Percentiles rank a stretch among this genome's conserved stretches.
Conservation (phyloP, 495 filamentous ascomycete species). For the Neurospora sp. region DNA sequence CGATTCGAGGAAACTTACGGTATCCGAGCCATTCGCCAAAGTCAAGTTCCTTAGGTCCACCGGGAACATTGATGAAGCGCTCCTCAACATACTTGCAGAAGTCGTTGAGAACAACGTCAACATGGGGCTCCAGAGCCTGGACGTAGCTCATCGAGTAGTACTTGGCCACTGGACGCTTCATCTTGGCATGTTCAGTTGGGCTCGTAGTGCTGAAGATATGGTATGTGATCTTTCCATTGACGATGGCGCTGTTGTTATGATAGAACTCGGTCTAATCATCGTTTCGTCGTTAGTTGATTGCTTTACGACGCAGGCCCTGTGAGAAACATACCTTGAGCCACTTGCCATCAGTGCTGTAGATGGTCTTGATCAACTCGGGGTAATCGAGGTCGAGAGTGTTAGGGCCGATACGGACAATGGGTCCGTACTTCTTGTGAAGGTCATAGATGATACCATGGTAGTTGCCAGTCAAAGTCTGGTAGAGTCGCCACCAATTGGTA, state of each 20-base stretch:
- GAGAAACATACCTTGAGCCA: slow-evolving; percentile 13
- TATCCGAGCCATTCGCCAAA: slow-evolving; percentile 25
- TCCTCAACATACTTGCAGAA: slow-evolving; percentile 24
- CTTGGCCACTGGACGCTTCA: slow-evolving; percentile 28
- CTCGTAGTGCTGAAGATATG: slow-evolving; percentile 25
- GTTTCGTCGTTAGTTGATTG: not conserved
- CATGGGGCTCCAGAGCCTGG: slow-evolving; percentile 22
- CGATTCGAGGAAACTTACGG: slow-evolving; percentile 4
- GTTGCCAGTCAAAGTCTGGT: slow-evolving; percentile 12
- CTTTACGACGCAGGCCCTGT: not conserved
- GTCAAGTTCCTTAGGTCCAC: slow-evolving; percentile 12
- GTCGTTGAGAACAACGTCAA: slow-evolving; percentile 22
- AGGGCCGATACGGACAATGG: slow-evolving; percentile 44
- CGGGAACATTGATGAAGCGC: slow-evolving; percentile 16
- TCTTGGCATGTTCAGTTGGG: slow-evolving; percentile 16
- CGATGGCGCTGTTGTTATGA: slow-evolving; percentile 21
- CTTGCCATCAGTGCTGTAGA: slow-evolving; percentile 26
- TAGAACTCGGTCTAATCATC: slow-evolving; percentile 29
- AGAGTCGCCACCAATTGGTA: slow-evolving; percentile 31
- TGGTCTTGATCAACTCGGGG: slow-evolving; percentile 19
- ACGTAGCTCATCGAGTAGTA: slow-evolving; percentile 24
- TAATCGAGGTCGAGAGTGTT: slow-evolving; percentile 38
- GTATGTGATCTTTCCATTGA: slow-evolving; percentile 26
- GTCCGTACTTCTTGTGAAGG: slow-evolving; percentile 39
- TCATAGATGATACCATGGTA: slow-evolving; percentile 16